Percentiles rank a stretch among this genome's conserved stretches.
Conservation (phyloP, 163 green algal species). For the Scenedesmus sp. region DNA sequence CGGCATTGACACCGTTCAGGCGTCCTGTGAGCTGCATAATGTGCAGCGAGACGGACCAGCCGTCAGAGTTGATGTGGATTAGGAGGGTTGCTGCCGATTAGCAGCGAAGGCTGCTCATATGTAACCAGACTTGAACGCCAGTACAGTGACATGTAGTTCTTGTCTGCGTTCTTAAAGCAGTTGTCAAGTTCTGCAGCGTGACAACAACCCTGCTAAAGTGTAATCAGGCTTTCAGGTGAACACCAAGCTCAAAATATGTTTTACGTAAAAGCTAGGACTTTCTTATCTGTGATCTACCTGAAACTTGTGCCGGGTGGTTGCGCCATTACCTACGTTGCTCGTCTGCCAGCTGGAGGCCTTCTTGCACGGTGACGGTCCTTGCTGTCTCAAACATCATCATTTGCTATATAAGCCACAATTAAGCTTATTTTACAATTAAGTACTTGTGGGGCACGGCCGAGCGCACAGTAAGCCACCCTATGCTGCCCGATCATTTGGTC, state of each 20-base stretch:
- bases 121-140: not conserved
- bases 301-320: not conserved
- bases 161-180: not conserved
- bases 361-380: too few relatives aligned
- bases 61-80: not conserved
- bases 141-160: not conserved
- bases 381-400: too few relatives aligned
- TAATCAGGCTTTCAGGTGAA: not conserved
- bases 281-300: not conserved
- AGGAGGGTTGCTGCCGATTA: not conserved
- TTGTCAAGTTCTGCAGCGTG: not conserved
- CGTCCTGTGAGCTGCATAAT: not conserved
- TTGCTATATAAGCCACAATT: too few relatives aligned
- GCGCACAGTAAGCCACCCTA: too few relatives aligned
- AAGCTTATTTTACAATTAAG: too few relatives aligned
- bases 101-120: not conserved
- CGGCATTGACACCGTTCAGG: not conserved
- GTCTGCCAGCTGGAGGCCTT: not conserved
- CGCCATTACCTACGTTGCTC: not conserved
- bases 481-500: too few relatives aligned
- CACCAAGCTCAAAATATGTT: not conserved
- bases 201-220: not conserved
- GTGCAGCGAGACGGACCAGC: not conserved
- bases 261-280: not conserved
- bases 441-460: too few relatives aligned